Conservation (phyloP, 352 stramenopile genomes). For the Phytophthora agathidicida region DNA sequence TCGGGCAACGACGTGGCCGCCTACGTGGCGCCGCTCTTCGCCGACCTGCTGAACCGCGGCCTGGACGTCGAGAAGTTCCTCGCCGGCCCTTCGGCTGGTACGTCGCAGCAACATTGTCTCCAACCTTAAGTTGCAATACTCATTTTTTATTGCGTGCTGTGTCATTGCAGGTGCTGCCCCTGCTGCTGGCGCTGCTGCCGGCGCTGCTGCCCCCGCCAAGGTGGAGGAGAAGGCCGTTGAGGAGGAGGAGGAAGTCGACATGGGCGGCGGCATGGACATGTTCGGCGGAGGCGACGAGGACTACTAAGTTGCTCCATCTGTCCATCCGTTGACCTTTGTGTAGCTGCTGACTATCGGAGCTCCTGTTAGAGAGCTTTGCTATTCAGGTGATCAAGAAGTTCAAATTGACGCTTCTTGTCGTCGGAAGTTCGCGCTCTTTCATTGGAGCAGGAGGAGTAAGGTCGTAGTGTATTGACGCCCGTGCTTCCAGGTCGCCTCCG, state of each 20-base stretch:
- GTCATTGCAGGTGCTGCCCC: slow-evolving; percentile 50
- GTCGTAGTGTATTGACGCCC: slow-evolving; percentile 48
- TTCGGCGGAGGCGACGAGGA: slow-evolving; percentile 86
- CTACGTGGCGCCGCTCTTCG: slow-evolving; percentile 85
- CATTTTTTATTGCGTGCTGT: neutral
- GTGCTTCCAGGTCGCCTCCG: slow-evolving; percentile 6
- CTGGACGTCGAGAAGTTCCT: slow-evolving; percentile 91
- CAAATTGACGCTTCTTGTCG: no score
- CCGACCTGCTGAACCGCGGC: slow-evolving; percentile 79
- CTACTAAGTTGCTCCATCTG: no score
- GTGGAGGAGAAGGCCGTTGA: slow-evolving; percentile 72
- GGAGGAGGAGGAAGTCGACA: slow-evolving; percentile 89
- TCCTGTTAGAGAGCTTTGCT: neutral
- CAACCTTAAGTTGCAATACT: neutral
- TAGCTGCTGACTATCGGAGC: neutral
- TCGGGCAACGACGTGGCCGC: slow-evolving; percentile 81
- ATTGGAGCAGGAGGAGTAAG: no score
- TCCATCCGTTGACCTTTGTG: no score
- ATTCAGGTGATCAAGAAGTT: no score
- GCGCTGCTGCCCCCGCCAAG: slow-evolving; percentile 50
- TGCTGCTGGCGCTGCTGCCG: slow-evolving; percentile 54
- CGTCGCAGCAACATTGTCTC: slow-evolving; percentile 16
- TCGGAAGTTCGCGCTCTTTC: slow-evolving; percentile 37
- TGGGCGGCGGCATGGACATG: slow-evolving; percentile 87
- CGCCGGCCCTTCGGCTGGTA: slow-evolving; percentile 85